phyloP scores from a whole-genome alignment of 306 rosid genomes.

The Crotalaria pallida region DNA sequence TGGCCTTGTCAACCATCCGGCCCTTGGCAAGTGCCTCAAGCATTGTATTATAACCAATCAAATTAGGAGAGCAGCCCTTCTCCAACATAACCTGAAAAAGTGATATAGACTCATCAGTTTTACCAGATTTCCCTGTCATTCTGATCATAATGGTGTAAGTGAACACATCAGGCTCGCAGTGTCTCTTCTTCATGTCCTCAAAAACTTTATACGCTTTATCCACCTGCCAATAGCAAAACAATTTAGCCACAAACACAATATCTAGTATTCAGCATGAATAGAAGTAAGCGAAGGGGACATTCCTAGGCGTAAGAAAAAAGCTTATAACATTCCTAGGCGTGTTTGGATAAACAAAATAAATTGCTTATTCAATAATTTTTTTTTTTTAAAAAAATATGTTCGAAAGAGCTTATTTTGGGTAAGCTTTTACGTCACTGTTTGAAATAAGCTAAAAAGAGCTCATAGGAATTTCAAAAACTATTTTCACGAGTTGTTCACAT shows the following conservation, averaged over 20 bases:
- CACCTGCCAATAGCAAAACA: constrained; percentile 71
- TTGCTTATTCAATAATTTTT: too few relatives aligned
- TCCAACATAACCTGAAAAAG: constrained; percentile 62
- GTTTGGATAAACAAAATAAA: too few relatives aligned
- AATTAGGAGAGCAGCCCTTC: constrained; percentile 57
- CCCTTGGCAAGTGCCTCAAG: constrained; percentile 79
- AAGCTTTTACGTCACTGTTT: too few relatives aligned
- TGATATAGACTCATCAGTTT: constrained; percentile 45
- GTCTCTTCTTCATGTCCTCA: constrained; percentile 82
- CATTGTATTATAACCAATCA: constrained; percentile 74
- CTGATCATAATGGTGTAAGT: constrained; percentile 88
- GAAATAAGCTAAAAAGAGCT: too few relatives aligned
- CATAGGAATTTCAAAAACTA: too few relatives aligned
- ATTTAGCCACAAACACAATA: constrained; percentile 25
- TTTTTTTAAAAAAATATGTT: too few relatives aligned
- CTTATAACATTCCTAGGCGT: too few relatives aligned
- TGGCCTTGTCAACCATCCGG: constrained; percentile 64
- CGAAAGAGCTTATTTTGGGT: too few relatives aligned
- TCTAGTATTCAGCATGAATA: constrained; percentile 23
- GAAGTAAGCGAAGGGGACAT: too few relatives aligned
- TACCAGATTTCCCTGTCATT: constrained; percentile 69
- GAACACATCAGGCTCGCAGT: constrained; percentile 77
- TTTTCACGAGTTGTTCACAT: too few relatives aligned
- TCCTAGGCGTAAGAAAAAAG: too few relatives aligned
- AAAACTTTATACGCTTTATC: constrained; percentile 63